Evolutionary conservation across 495 filamentous ascomycete species (phyloP), one percentile per base, ranked within the genome.

Genomic region (Glutinoglossum americanum): DNA sequence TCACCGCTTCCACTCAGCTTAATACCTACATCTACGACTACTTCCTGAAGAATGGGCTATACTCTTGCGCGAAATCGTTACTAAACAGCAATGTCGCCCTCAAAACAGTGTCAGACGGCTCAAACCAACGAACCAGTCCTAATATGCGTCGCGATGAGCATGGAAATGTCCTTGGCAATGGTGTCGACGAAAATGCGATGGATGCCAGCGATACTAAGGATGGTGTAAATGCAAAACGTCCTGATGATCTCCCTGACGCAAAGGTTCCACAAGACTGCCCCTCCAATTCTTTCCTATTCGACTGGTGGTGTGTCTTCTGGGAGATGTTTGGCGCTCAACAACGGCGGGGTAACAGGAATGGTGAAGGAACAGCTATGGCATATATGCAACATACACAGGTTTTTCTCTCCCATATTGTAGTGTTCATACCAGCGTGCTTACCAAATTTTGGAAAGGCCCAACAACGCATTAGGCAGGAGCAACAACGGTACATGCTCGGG

Each of bases 21-120:
- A 93, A 97, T 71, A 94, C 88, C 1, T 94, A 90, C 67, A 98
- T 98, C 59, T 97, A 97, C 73, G 89, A 95, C 63, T 96, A 97
- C 67, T 89, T 98, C 58, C 69, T 94, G 41, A 84, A 83, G 64
- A 83, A 86, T 67, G 76, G 77, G 55, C 83, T 93, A 74, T 82
- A 78, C 63, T 83, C 89, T 55, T 81, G 82, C 61, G 92, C 92
- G 58, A 79, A 82, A 62, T 76, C 80, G 19, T 71, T 96, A 41
- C 68, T 85, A 51, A 74, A 78, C 54, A 83, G 78, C 54, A 79
- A 83, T 27, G 69, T 74, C 35, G 66, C 71, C 4, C 68, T 83
- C 37, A 78, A 78, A 37, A 67, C 78, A 45, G 35, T n/a, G 13
- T 41, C 45, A 21, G 41, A 25, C 19, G 23, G 30, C 35, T 9